These are phyloP conservation scores for Diatrype stigma DNA, from an alignment of 2,329 filamentous ascomycete species.

Conservation along the genomic window DNA sequence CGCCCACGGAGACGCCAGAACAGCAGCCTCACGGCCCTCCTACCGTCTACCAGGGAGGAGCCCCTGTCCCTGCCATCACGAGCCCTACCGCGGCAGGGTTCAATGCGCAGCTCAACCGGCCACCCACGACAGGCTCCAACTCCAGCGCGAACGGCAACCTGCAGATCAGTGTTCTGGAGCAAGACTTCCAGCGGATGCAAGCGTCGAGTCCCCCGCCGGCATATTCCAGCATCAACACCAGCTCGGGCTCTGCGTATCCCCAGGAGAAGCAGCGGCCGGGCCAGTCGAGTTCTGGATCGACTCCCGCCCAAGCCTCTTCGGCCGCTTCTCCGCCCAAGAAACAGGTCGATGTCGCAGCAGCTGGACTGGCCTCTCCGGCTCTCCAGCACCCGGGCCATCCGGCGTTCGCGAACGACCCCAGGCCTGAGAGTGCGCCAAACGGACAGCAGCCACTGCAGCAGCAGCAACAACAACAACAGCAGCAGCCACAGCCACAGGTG, in stretches of 20 bases:
- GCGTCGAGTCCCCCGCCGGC: slow-evolving; percentile 86
- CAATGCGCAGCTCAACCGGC: slow-evolving; percentile 37
- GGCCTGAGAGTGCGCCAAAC: slow-evolving; percentile 43
- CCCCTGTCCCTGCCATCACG: slow-evolving; percentile 50
- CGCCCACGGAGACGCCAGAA: slow-evolving; percentile 85
- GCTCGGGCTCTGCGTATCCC: slow-evolving; percentile 59
- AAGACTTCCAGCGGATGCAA: slow-evolving; percentile 80
- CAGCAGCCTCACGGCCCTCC: slow-evolving; percentile 85
- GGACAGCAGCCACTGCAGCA: slow-evolving; percentile 43
- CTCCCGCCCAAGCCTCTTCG: slow-evolving; percentile 23
- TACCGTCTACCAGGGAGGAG: slow-evolving; percentile 83
- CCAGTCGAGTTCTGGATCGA: slow-evolving; percentile 21
- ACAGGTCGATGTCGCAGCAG: slow-evolving; percentile 19
- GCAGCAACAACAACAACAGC: too few relatives aligned
- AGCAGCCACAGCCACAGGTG: too few relatives aligned
- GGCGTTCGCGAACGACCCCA: slow-evolving; percentile 82
- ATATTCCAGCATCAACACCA: slow-evolving; percentile 72
- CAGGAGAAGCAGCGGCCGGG: slow-evolving; percentile 68
- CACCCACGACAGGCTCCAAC: slow-evolving; percentile 25
- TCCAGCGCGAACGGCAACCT: slow-evolving; percentile 28
- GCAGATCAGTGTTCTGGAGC: slow-evolving; percentile 71
- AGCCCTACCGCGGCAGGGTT: slow-evolving; percentile 44
- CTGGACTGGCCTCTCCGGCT: slow-evolving; percentile 41
- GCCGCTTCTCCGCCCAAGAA: slow-evolving; percentile 30
- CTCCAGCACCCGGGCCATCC: slow-evolving; percentile 68